phyloP scores from a whole-genome alignment of 768 basidiomycete genomes.

The Russula compacta region DNA sequence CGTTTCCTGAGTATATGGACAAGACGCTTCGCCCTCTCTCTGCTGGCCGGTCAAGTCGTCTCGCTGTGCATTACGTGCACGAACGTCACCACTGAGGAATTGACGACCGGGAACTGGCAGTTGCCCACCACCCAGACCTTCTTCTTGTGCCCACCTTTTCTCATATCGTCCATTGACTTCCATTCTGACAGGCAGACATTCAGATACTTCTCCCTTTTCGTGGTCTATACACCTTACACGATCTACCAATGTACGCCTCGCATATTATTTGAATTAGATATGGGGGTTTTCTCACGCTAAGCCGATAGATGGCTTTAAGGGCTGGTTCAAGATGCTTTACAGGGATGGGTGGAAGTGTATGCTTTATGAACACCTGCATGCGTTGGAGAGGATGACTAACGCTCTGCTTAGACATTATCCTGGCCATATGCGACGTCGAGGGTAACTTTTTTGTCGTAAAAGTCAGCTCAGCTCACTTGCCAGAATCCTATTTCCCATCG shows the following conservation, averaged over 20 bases:
- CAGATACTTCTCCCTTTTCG: conserved; percentile 73
- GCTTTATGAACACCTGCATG: conserved; percentile 20
- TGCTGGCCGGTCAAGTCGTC: conserved; percentile 73
- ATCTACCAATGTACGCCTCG: conserved; percentile 66
- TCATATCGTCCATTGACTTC: neutral
- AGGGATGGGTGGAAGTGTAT: conserved; percentile 84
- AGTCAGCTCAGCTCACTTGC: conserved; percentile 29
- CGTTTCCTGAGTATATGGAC: conserved; percentile 78
- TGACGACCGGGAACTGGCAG: conserved; percentile 58
- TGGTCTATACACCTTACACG: conserved; percentile 79
- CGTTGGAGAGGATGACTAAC: neutral
- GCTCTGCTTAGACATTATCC: conserved; percentile 49
- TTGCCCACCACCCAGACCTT: conserved; percentile 76
- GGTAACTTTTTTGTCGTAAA: conserved; percentile 83
- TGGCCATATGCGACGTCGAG: conserved; percentile 78
- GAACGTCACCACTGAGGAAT: conserved; percentile 77
- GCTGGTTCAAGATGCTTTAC: conserved; percentile 66
- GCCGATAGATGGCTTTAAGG: conserved; percentile 64
- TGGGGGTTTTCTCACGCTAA: neutral
- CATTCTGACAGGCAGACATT: neutral
- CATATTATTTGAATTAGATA: neutral
- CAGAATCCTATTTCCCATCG: neutral
- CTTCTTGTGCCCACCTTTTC: conserved; percentile 54
- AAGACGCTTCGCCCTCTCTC: conserved; percentile 53
- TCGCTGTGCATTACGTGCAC: conserved; percentile 87